phyloP scores from a whole-genome alignment of 805 yeast species.

The Kodamaea jinghongensis region DNA sequence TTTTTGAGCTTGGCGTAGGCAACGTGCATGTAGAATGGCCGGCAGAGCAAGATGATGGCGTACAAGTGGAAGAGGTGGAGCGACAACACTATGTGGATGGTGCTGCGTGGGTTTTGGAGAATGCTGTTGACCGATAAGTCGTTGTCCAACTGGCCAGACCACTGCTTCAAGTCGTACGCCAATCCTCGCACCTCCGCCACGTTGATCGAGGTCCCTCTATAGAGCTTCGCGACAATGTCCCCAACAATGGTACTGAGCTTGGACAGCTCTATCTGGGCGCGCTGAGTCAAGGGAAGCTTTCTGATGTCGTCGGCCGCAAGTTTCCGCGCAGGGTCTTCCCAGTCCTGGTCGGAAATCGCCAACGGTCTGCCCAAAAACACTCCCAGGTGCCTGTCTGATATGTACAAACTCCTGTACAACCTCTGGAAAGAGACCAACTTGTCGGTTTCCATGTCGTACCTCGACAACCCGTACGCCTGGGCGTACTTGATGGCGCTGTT shows the following conservation, averaged over 20 bases:
- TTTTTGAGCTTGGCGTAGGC: slow-evolving; percentile 1
- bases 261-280: slow-evolving; percentile 6
- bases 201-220: slow-evolving; percentile 1
- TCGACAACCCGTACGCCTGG: slow-evolving; percentile 8
- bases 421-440: background rate
- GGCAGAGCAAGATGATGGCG: slow-evolving; percentile 6
- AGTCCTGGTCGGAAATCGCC: slow-evolving; percentile 9
- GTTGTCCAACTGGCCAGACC: slow-evolving; percentile 3
- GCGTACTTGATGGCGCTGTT: slow-evolving; percentile 9
- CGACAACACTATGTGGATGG: slow-evolving; percentile 3
- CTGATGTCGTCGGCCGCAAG: background rate
- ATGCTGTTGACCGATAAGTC: slow-evolving; percentile 1
- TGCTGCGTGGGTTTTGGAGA: background rate
- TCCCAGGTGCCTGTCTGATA: slow-evolving; percentile 4
- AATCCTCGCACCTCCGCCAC: slow-evolving; percentile 1
- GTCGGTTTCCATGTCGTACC: slow-evolving; percentile 1
- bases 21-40: slow-evolving; percentile 8
- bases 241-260: slow-evolving; percentile 5
- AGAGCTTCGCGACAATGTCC: slow-evolving; percentile 6
- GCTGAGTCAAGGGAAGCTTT: slow-evolving; percentile 1
- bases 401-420: slow-evolving; percentile 8
- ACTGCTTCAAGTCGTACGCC: slow-evolving; percentile 6
- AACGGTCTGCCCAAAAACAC: slow-evolving; percentile 9
- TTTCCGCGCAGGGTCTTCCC: slow-evolving; percentile 7
- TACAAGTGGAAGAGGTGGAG: slow-evolving; percentile 8